Evolutionary conservation across 139 green algal species (phyloP).

Genomic region (Haematococcus sp.): DNA sequence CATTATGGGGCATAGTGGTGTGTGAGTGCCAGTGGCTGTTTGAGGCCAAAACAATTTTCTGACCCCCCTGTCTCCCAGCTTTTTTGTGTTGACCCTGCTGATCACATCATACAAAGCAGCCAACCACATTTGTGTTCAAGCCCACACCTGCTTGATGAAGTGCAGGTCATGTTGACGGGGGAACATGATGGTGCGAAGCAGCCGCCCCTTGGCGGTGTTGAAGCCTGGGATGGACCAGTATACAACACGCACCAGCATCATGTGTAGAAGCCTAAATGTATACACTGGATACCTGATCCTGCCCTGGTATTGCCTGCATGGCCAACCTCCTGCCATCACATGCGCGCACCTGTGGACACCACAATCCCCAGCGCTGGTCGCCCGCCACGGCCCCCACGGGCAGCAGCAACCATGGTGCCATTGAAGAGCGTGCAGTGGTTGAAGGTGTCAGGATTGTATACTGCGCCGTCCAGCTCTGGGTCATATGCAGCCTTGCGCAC

Average conservation of each 20-base stretch:
- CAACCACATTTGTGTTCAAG: no score
- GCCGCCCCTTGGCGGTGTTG: constrained; percentile 44
- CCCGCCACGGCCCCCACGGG: constrained; percentile 3
- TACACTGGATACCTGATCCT: no score
- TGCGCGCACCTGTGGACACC: constrained; percentile 32
- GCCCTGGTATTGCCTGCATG: no score
- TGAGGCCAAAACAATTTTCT: no score
- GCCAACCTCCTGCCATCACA: no score
- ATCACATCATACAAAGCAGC: no score
- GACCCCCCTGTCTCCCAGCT: no score
- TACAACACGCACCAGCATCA: neutral
- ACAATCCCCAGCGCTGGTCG: constrained; percentile 37
- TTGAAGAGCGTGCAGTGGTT: constrained; percentile 44
- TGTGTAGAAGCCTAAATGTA: no score
- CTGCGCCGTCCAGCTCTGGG: constrained; percentile 24
- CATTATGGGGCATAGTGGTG: no score
- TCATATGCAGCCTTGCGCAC: constrained; percentile 45
- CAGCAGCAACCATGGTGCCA: constrained; percentile 42
- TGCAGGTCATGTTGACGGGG: constrained; percentile 29
- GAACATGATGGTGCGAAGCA: constrained; percentile 46
- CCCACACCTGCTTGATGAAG: constrained; percentile 24
- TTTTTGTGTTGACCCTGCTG: no score
- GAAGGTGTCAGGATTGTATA: constrained; percentile 31
- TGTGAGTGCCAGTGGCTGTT: no score
- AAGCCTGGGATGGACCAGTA: neutral